These are phyloP conservation scores for Benincasa hispida DNA, from an alignment of 306 rosid species.

Conservation along the genomic window DNA sequence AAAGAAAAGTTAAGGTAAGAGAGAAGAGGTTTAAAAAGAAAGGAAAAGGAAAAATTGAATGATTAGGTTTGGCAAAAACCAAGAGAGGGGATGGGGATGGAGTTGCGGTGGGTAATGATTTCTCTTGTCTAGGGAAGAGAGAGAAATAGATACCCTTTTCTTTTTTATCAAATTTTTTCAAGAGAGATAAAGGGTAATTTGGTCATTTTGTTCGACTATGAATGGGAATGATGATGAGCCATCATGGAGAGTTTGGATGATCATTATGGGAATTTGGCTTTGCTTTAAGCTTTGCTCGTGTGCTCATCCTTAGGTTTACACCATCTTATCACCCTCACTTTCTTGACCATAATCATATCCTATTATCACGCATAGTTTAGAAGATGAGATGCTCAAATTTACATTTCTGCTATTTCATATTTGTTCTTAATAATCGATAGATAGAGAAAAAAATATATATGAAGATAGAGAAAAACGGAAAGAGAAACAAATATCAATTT, in stretches of 20 bases:
- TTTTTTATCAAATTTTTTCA: not conserved
- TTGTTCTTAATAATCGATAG: too few species aligned
- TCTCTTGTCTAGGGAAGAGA: slow-evolving; percentile 14
- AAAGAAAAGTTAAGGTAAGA: slow-evolving; percentile 24
- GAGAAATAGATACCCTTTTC: not conserved
- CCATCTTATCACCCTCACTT: slow-evolving; percentile 1
- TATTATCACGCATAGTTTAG: too few species aligned
- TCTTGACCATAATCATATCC: not conserved
- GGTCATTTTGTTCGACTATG: not conserved
- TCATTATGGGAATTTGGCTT: slow-evolving; percentile 2
- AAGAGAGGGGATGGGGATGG: slow-evolving; percentile 1
- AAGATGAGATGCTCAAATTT: too few species aligned
- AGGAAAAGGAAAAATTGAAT: slow-evolving; percentile 8
- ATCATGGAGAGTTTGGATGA: not conserved
- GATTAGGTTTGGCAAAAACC: slow-evolving; percentile 49
- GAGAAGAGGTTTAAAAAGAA: slow-evolving; percentile 9
- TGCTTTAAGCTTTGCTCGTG: slow-evolving; percentile 7
- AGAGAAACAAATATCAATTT: too few species aligned
- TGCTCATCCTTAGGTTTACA: not conserved
- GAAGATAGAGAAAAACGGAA: too few species aligned
- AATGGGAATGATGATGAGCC: not conserved
- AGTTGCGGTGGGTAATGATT: slow-evolving; percentile 56
- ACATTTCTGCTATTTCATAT: too few species aligned
- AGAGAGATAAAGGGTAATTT: not conserved
- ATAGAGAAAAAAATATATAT: too few species aligned